A percentile compares a stretch with the other conserved stretches of the same genome.
Evolutionary conservation across 257 asterid species (phyloP).

Genomic region (Voacanga thouarsii): DNA sequence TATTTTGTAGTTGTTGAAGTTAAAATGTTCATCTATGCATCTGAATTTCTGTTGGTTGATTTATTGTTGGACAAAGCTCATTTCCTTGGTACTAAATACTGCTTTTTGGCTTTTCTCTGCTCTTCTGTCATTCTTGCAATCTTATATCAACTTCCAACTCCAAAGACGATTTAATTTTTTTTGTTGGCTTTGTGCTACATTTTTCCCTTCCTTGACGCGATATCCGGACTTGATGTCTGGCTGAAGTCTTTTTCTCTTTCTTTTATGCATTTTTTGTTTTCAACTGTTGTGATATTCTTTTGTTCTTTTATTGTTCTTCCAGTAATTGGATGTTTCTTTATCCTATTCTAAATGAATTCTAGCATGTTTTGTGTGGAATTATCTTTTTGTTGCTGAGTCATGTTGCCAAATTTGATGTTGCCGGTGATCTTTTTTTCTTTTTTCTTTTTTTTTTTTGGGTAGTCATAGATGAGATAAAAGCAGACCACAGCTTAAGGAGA

Average conservation of each 20-base stretch:
- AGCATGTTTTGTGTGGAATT: too few species aligned
- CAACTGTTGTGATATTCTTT: background rate
- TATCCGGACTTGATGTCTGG: background rate
- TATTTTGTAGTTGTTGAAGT: too few species aligned
- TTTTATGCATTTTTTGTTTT: too few species aligned
- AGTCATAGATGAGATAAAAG: slow-evolving; percentile 8
- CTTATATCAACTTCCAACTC: background rate
- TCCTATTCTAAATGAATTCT: background rate
- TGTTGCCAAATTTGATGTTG: background rate
- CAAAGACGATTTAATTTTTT: background rate
- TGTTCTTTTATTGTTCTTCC: background rate
- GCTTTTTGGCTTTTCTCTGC: background rate
- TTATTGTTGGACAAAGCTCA: background rate
- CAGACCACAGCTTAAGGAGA: slow-evolving; percentile 34
- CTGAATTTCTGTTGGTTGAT: background rate
- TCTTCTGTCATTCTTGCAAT: background rate
- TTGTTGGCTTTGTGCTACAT: background rate
- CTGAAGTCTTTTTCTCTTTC: background rate
- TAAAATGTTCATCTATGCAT: too few species aligned
- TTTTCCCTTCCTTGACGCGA: too few species aligned
- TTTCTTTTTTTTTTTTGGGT: too few species aligned
- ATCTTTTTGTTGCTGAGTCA: background rate
- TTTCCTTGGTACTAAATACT: background rate
- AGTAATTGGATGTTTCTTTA: background rate
- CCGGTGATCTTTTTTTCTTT: slow-evolving; percentile 1